phyloP scores from a whole-genome alignment of 2,329 filamentous ascomycete species.

The Aspergillus fructus region DNA sequence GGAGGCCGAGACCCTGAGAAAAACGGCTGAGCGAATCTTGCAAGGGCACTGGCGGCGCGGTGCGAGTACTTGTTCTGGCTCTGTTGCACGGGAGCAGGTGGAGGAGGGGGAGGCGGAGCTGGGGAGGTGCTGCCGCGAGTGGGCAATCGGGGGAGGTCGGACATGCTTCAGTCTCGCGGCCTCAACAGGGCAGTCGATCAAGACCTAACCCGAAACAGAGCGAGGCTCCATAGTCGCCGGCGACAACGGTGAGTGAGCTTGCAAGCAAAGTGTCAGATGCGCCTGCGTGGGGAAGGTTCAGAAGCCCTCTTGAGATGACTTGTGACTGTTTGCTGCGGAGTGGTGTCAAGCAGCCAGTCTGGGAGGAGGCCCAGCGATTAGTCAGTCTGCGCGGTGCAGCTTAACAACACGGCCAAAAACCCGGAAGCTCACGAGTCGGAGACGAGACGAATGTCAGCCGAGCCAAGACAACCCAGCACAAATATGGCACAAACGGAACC shows the following conservation, averaged over 20 bases:
- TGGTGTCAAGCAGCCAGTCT: neutral
- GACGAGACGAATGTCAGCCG: neutral
- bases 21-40: constrained; percentile 56
- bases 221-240: constrained; percentile 19
- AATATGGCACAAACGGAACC: neutral
- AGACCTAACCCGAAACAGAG: constrained; percentile 22
- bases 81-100: constrained; percentile 36
- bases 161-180: constrained; percentile 24
- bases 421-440: neutral
- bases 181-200: constrained; percentile 12
- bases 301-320: neutral
- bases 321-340: constrained; percentile 1
- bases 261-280: constrained; percentile 8
- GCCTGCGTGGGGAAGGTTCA: constrained; percentile 11
- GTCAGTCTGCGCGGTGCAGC: constrained; percentile 4
- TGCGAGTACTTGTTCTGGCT: constrained; percentile 42
- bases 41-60: constrained; percentile 47
- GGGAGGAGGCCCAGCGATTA: neutral
- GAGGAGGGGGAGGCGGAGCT: constrained; percentile 36
- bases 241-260: neutral
- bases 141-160: constrained; percentile 27
- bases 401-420: neutral
- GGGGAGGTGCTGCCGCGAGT: constrained; percentile 28
- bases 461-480: neutral
- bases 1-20: constrained; percentile 55